Conservation (phyloP, 2,329 filamentous ascomycete genomes). For the Cylindrodendrum hubeiense region DNA sequence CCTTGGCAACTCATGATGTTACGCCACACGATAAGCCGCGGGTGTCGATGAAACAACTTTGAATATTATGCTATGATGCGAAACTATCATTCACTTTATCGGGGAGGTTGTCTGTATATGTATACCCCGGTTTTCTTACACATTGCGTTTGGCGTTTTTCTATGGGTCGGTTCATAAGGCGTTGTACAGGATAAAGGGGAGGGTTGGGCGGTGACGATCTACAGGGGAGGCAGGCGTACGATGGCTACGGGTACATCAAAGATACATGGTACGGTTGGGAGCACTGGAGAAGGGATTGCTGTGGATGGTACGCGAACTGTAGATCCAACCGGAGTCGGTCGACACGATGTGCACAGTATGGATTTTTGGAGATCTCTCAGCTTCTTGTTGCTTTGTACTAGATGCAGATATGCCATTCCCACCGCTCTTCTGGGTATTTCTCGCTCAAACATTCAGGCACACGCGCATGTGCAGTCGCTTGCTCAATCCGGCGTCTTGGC, state of each 20-base stretch:
- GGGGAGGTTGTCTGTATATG: not conserved
- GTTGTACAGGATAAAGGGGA: conserved; percentile 9
- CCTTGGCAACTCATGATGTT: not conserved
- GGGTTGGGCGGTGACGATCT: conserved; percentile 11
- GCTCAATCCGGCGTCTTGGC: not conserved
- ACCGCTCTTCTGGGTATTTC: conserved; percentile 8
- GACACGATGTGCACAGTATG: conserved; percentile 4
- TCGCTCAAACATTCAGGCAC: not conserved
- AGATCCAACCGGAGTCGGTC: not conserved
- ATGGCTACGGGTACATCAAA: not conserved
- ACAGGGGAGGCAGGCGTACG: conserved; percentile 16
- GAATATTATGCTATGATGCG: conserved; percentile 2
- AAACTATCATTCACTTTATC: not conserved
- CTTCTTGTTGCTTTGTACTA: conserved; percentile 25
- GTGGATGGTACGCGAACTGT: not conserved
- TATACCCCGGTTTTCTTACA: conserved; percentile 3
- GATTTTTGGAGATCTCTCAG: conserved; percentile 17
- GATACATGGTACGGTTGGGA: conserved; percentile 1
- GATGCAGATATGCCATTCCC: conserved; percentile 21
- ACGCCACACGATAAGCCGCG: not conserved
- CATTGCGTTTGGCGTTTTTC: conserved; percentile 21
- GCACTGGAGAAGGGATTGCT: not conserved
- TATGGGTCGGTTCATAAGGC: conserved; percentile 15
- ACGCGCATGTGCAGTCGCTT: not conserved
- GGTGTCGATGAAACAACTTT: conserved; percentile 9